Base-by-base conservation (phyloP, 23 red algal genomes). In the Cyanidioschyzon merolae region DNA sequence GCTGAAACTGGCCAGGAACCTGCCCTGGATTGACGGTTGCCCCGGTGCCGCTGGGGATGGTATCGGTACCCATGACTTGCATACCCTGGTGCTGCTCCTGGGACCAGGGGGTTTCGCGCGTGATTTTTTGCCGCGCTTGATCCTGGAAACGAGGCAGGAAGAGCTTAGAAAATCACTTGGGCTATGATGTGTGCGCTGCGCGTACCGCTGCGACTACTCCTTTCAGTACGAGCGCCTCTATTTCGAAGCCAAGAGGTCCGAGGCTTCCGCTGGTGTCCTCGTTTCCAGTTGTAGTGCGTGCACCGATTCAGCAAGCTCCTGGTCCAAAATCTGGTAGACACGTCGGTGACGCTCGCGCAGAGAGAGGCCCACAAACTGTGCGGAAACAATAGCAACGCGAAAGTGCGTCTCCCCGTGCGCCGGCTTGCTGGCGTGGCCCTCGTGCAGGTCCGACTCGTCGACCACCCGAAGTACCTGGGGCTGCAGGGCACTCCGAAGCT, bases 231-330 rank as follows among this genome's bases (percentile, higher is more conserved):
- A n/a, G n/a, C n/a, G n/a, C n/a, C n/a, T n/a, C 21, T 21, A 54
- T 21, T 54, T 54, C 45, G 45, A 54, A 54, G 45, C 12, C 12
- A 54, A 21, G 12, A 54, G 12, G 45, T 7, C 21, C 45, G 45
- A 15, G 7, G 45, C 45, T 75, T 92, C 89, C 0, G 83, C 76
- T 0, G 90, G 90, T 16, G 90, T 83, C 36, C 54, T 59, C 37
- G 90, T 84, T 39, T 71, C 84, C 40, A 93, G 76, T n/a, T 80
- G 80, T 16, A 93, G 82, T 29, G 90, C 90, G 76, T 93, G 90
- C 17, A 93, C 79, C 24, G 76, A 67, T 2, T 84, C 41, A 15
- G 50, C 34, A 50, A 93, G 50, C 77, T 93, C 90, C 21, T 87
- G 80, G 1, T 84, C 57, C 24, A 93, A 80, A 37, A 93, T 59